These are phyloP conservation scores for Boletus semigastroideus DNA, from an alignment of 1,284 basidiomycete species.

Conservation along the genomic window DNA sequence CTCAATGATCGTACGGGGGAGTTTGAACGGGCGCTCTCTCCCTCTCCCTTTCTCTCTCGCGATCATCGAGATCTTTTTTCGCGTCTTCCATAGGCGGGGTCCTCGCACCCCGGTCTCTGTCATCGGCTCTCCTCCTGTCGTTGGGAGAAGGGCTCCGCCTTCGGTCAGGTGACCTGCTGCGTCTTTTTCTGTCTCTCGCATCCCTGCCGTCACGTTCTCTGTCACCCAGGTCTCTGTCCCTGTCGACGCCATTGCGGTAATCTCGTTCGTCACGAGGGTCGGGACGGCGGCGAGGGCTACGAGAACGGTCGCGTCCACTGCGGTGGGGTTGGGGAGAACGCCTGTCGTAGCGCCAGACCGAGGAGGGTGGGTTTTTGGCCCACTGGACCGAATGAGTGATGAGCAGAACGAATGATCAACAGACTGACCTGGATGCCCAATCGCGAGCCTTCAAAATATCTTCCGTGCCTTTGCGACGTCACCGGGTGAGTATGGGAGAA, in stretches of 20 bases:
- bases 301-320: constrained; percentile 43
- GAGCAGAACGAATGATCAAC: neutral
- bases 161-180: constrained; percentile 47
- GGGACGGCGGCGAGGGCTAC: constrained; percentile 42
- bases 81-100: constrained; percentile 45
- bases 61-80: constrained; percentile 49
- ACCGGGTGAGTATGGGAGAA: constrained; percentile 7
- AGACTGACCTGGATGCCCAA: constrained; percentile 73
- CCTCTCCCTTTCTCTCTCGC: constrained; percentile 33
- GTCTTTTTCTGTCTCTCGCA: constrained; percentile 46
- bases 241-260: constrained; percentile 40
- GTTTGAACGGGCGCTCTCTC: constrained; percentile 36
- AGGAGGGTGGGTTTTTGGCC: constrained; percentile 88
- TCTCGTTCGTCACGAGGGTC: constrained; percentile 41
- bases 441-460: constrained; percentile 78
- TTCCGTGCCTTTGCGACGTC: constrained; percentile 65
- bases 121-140: constrained; percentile 45
- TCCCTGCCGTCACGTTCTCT: constrained; percentile 28
- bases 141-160: constrained; percentile 49
- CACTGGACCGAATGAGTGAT: constrained; percentile 51
- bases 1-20: constrained; percentile 51
- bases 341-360: constrained; percentile 81
- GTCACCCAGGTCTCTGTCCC: constrained; percentile 37
- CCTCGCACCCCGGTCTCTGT: constrained; percentile 44
- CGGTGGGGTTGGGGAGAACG: constrained; percentile 54